Evolutionary conservation across 176 grass and related monocot species (phyloP).

Genomic region (Ensete ventricosum): DNA sequence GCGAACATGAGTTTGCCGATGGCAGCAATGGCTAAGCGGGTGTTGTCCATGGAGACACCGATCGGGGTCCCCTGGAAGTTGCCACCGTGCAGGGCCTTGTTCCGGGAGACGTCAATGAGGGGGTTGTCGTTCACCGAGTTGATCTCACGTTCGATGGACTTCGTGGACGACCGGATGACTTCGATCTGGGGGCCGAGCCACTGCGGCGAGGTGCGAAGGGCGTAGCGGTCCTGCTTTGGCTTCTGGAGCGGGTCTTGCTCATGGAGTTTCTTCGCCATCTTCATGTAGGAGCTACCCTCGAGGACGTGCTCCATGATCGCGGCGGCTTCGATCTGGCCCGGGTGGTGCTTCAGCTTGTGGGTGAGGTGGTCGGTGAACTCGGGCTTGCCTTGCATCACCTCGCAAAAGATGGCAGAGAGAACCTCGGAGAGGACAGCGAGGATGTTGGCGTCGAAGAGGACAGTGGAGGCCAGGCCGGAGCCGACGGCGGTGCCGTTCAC

Average conservation of each 20-base stretch:
- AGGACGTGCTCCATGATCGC: neutral
- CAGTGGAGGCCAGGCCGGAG: neutral
- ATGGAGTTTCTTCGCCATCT: too few relatives aligned
- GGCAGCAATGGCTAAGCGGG: slow-evolving; percentile 61
- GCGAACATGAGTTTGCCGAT: slow-evolving; percentile 92
- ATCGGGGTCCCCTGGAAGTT: slow-evolving; percentile 94
- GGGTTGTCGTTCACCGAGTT: slow-evolving; percentile 99
- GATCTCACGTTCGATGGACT: slow-evolving; percentile 91
- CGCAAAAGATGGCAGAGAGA: too few relatives aligned
- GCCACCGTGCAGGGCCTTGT: slow-evolving; percentile 68
- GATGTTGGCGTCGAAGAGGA: neutral
- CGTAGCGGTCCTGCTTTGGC: neutral
- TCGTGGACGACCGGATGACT: slow-evolving; percentile 30
- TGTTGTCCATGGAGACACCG: slow-evolving; percentile 92
- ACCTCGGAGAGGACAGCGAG: neutral
- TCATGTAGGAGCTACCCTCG: too few relatives aligned
- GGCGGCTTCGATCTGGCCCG: neutral
- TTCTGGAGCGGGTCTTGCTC: neutral
- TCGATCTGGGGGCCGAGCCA: neutral
- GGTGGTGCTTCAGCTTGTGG: neutral
- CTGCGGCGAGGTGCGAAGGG: neutral
- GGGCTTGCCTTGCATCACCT: too few relatives aligned
- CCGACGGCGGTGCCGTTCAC: neutral
- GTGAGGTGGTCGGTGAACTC: neutral
- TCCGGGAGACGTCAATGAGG: slow-evolving; percentile 70